These are phyloP conservation scores for Fusarium falciforme DNA, from an alignment of 2,329 filamentous ascomycete genomes.

Conservation along the genomic window DNA sequence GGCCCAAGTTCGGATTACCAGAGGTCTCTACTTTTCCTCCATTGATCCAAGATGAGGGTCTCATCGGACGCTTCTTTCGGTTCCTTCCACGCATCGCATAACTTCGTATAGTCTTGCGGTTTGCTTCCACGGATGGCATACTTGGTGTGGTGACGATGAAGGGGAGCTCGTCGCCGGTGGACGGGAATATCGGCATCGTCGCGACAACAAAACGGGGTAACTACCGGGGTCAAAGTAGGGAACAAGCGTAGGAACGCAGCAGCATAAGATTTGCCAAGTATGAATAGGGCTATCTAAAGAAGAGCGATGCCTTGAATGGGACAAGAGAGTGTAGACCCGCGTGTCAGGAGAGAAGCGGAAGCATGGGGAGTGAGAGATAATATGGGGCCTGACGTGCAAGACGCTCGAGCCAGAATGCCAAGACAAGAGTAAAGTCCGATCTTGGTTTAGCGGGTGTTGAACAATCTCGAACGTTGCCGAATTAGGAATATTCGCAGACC, in stretches of 20 bases:
- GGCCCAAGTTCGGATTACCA: accelerated
- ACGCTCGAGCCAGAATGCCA: neutral
- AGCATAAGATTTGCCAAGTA: too few species aligned
- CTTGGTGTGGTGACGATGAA: neutral
- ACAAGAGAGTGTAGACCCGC: neutral
- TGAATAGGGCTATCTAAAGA: neutral
- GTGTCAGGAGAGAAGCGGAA: neutral
- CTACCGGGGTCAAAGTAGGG: neutral
- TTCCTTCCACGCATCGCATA: neutral
- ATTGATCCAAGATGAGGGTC: neutral
- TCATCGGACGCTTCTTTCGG: neutral
- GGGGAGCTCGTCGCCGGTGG: too few species aligned
- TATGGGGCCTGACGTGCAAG: neutral
- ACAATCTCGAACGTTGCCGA: neutral
- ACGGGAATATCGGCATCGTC: neutral
- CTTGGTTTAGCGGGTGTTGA: neutral
- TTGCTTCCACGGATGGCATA: neutral
- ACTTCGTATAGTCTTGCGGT: neutral
- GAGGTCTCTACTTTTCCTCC: neutral
- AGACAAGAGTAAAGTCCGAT: neutral
- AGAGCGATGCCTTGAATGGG: neutral
- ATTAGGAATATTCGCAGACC: neutral
- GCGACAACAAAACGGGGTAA: neutral
- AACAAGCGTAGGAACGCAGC: neutral
- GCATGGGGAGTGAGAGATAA: neutral